Evolutionary conservation across 495 filamentous ascomycete species (phyloP), one percentile per base, ranked within the genome.

Genomic region (Pyrenula aspistea): DNA sequence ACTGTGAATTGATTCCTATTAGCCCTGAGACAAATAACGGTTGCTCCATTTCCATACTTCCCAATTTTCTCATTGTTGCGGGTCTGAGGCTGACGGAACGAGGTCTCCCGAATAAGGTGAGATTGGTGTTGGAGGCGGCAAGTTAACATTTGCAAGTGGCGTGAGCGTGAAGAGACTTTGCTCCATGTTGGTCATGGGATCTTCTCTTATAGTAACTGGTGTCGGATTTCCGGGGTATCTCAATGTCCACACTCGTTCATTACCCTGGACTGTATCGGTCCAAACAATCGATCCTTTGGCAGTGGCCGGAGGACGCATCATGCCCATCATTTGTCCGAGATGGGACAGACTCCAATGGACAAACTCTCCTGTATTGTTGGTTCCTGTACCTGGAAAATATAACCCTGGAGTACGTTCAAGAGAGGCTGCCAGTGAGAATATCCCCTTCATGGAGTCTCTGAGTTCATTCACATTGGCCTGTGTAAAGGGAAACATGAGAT

Each of bases 401-500:
- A 77, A 61, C 12, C 83, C 83, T 2, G 84, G 84, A 3, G 75
- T 81, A 25, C 83, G 75, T 25, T 71, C 67, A 1, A 67, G 71
- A 53, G 68, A 71, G 19, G 82, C 83, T 24, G 72, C 68, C 0
- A 84, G 58, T n/a, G 66, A 65, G 62, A 79, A 84, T 24, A 81
- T 58, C 10, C 76, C 71, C 12, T 67, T 69, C 19, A 68, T 69
- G 0, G 74, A 68, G 23, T 77, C 70, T 23, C 68, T 68, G 19
- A 86, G 78, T 48, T 75, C 65, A 2, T 81, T 80, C 22, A 86
- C 71, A 2, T 68, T 74, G 80, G 50, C 22, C 20, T 52, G 50
- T 20, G n/a, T 19, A 10, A 21, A 10, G 10, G 50, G 50, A 10
- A 52, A 52, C 31, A 42, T 42, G 31, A 8, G 50, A 10, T 52